Base-by-base conservation (phyloP, 768 basidiomycete species). In the Flagelloscypha sp. region DNA sequence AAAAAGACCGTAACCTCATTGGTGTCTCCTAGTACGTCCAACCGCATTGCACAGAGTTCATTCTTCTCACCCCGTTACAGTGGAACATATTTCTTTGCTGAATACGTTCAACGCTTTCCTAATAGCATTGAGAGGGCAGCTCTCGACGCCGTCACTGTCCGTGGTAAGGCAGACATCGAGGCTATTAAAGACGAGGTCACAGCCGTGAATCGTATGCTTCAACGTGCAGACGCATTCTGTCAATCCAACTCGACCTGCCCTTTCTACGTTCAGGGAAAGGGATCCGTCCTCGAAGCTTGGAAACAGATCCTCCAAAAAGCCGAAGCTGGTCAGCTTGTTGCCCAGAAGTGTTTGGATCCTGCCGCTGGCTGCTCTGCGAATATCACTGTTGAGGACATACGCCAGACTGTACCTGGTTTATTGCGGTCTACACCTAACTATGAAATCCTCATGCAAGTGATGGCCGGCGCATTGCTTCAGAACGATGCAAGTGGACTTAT, bases 251-350 rank as follows among this genome's bases (percentile, higher is more conserved):
- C 43, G 1, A 19, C 43, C 2, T 49, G 48, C 29, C 48, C 48
- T 1, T 49, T 49, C 25, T 35, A 46, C 24, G 27, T 33, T 0
- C 40, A 47, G 24, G 48, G 48, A 1, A 49, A 47, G 15, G 46
- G 48, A 15, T 42, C 40, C 42, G 49, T 62, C 65, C 4, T 72
- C 63, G 7, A 74, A 52, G 39, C n/a, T n/a, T n/a, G n/a, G n/a
- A n/a, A n/a, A n/a, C n/a, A n/a, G n/a, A n/a, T 60, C 65, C 35
- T 63, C 67, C 43, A 84, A 49, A 9, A 72, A n/a, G n/a, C n/a
- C n/a, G n/a, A n/a, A n/a, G n/a, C n/a, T n/a, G n/a, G n/a, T n/a
- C n/a, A n/a, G n/a, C n/a, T n/a, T n/a, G n/a, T n/a, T n/a, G n/a
- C n/a, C n/a, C n/a, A n/a, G n/a, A n/a, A n/a, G n/a, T n/a, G n/a